Percentiles rank a stretch among this genome's conserved stretches.
Conservation (phyloP, 331 rosid species). For the Erythrophleum ivorense region DNA sequence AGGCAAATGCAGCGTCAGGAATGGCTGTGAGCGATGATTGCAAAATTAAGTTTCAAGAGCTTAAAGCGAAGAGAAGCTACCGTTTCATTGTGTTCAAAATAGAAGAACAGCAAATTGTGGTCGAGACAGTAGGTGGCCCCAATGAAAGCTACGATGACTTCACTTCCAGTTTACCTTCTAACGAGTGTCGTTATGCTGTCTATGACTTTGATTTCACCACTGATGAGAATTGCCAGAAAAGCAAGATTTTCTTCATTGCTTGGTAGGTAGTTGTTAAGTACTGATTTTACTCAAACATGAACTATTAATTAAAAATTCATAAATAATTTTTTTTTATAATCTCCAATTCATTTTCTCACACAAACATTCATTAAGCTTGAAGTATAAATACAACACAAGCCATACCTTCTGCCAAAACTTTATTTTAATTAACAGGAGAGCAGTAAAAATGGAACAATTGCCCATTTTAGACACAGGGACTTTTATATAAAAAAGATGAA, state of each 20-base stretch:
- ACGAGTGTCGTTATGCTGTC: slow-evolving; percentile 86
- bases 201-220: slow-evolving; percentile 78
- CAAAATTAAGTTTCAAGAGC: slow-evolving; percentile 75
- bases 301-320: too few species aligned
- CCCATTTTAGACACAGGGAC: too few species aligned
- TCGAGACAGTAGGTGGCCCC: slow-evolving; percentile 69
- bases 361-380: too few species aligned
- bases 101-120: slow-evolving; percentile 68
- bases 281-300: too few species aligned
- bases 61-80: slow-evolving; percentile 65
- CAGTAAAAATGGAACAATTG: too few species aligned
- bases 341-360: too few species aligned
- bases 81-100: slow-evolving; percentile 74
- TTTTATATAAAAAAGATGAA: too few species aligned
- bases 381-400: too few species aligned
- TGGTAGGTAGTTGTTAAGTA: slow-evolving; percentile 45
- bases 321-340: too few species aligned
- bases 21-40: slow-evolving; percentile 74
- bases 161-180: slow-evolving; percentile 60
- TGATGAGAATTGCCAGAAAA: slow-evolving; percentile 69
- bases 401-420: too few species aligned
- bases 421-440: too few species aligned
- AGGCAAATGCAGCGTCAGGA: slow-evolving; percentile 78
- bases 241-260: slow-evolving; percentile 70
- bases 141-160: slow-evolving; percentile 60